phyloP scores from a whole-genome alignment of 2,329 filamentous ascomycete species.

The Aspergillus sojae region DNA sequence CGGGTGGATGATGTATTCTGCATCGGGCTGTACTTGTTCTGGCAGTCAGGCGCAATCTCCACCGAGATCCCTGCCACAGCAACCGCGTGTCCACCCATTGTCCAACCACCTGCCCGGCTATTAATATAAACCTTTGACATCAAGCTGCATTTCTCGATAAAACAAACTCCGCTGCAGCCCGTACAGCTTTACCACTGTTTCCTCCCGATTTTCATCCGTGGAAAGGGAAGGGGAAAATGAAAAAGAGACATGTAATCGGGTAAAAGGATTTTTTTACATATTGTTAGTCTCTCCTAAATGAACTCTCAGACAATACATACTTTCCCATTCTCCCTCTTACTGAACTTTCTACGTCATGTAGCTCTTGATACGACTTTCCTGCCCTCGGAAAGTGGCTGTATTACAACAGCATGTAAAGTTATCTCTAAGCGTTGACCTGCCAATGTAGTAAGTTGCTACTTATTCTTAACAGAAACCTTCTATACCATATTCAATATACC shows the following conservation, averaged over 20 bases:
- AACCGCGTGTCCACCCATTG: slow-evolving; percentile 23
- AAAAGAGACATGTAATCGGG: background rate
- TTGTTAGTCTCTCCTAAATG: background rate
- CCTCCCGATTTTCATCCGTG: background rate
- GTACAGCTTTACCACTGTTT: background rate
- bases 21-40: slow-evolving; percentile 10
- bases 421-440: background rate
- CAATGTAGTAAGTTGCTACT: background rate
- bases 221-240: background rate
- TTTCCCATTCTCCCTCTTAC: no score
- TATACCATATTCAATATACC: background rate
- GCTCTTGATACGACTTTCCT: no score
- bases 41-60: slow-evolving; percentile 28
- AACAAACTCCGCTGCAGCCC: background rate
- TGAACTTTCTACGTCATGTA: no score
- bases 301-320: background rate
- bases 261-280: background rate
- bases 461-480: background rate
- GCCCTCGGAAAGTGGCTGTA: background rate
- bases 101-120: slow-evolving; percentile 17
- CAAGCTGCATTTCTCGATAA: background rate
- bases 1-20: slow-evolving; percentile 15
- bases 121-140: slow-evolving; percentile 1
- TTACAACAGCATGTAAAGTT: background rate
- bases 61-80: slow-evolving; percentile 38